These are phyloP conservation scores for Globisporangium alternatum DNA, from an alignment of 352 stramenopile genomes.

Conservation along the genomic window DNA sequence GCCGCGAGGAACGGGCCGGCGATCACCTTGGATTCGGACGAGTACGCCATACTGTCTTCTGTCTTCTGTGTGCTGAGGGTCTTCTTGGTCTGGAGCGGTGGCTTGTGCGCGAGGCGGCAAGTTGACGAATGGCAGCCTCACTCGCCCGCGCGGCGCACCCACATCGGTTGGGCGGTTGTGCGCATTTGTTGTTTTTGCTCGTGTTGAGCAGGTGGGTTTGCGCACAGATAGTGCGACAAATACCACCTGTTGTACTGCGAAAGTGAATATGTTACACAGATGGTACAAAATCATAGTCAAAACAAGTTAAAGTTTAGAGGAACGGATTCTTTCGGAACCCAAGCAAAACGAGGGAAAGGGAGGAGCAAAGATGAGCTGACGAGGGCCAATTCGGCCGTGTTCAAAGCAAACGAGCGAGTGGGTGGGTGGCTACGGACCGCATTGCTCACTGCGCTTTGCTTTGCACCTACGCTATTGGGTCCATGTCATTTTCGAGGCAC, in stretches of 20 bases:
- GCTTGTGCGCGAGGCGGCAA: slow-evolving; percentile 23
- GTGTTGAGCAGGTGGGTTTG: slow-evolving; percentile 1
- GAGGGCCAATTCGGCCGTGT: not conserved
- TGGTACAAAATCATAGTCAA: slow-evolving; percentile 3
- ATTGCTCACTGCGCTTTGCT: no score
- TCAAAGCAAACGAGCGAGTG: not conserved
- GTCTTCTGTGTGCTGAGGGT: not conserved
- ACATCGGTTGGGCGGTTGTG: no score
- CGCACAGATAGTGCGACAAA: slow-evolving; percentile 1
- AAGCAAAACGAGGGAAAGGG: not conserved
- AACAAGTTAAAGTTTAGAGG: not conserved
- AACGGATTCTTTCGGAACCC: not conserved
- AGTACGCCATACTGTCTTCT: slow-evolving; percentile 21
- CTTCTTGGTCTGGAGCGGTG: not conserved
- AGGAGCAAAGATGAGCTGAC: not conserved
- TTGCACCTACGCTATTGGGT: no score
- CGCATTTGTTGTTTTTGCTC: slow-evolving; percentile 5
- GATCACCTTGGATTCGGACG: slow-evolving; percentile 38
- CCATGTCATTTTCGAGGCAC: no score
- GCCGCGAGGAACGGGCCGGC: slow-evolving; percentile 57
- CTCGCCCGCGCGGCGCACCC: not conserved
- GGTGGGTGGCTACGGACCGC: no score
- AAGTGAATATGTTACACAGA: slow-evolving; percentile 5
- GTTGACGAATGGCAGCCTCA: slow-evolving; percentile 23
- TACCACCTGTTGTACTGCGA: not conserved